These are phyloP conservation scores for Tolypocladium guangdongense DNA, from an alignment of 2,329 filamentous ascomycete species.

Conservation along the genomic window DNA sequence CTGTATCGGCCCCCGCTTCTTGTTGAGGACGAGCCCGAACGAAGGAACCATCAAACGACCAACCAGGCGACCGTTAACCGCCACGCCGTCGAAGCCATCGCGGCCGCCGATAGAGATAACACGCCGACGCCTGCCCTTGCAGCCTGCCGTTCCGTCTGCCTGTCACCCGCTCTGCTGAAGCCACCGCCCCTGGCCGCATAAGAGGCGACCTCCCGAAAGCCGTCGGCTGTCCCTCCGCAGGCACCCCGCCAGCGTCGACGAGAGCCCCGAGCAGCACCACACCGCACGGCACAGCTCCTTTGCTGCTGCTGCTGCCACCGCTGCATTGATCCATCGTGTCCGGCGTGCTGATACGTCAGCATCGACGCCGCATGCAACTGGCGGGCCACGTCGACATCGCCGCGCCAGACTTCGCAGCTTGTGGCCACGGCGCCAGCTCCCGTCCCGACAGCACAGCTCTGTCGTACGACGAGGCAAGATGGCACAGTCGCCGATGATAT, in stretches of 20 bases:
- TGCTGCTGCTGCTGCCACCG: constrained; percentile 1
- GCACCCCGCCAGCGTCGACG: not conserved
- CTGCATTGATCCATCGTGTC: not conserved
- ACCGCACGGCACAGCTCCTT: constrained; percentile 1
- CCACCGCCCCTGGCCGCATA: constrained; percentile 17
- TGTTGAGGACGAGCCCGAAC: not conserved
- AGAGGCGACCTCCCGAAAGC: constrained; percentile 13
- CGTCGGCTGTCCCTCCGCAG: not conserved
- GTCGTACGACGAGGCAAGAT: constrained; percentile 29
- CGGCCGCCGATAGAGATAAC: not conserved
- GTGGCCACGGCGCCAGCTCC: not conserved
- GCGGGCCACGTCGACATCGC: constrained; percentile 3
- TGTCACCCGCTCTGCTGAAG: not conserved
- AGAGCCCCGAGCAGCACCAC: not conserved
- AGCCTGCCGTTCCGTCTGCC: not conserved
- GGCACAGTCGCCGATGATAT: constrained; percentile 90
- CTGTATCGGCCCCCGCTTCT: not conserved
- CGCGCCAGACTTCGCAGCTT: not conserved
- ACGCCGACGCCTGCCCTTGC: not conserved
- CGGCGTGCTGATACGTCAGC: not conserved
- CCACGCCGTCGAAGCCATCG: not conserved
- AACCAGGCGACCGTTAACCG: not conserved
- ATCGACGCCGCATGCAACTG: constrained; percentile 4
- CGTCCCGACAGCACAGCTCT: not conserved
- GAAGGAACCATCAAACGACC: not conserved